A percentile compares a stretch with the other conserved stretches of the same genome.
phyloP scores from a whole-genome alignment of 73 alveolate species.

The Uronychia setigera region DNA sequence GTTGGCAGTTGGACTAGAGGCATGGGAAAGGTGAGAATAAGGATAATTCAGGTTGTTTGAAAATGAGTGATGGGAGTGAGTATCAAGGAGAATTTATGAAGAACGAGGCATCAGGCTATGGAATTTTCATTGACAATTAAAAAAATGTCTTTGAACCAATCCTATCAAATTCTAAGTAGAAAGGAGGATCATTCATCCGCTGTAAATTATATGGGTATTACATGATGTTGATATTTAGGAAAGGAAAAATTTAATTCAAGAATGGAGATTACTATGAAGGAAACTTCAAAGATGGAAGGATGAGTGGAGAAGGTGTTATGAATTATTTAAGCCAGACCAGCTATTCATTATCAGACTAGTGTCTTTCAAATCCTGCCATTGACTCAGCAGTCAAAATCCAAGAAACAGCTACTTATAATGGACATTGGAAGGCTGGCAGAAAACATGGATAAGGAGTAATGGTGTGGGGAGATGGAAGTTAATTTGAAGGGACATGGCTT shows the following conservation, averaged over 20 bases:
- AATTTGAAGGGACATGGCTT: constrained; percentile 41
- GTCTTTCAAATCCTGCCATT: neutral
- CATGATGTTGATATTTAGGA: neutral
- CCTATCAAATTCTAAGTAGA: neutral
- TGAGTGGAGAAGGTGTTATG: neutral
- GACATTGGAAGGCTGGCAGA: constrained; percentile 22
- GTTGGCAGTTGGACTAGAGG: neutral
- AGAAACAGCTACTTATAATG: constrained; percentile 10
- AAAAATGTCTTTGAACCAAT: neutral
- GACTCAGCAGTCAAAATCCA: neutral
- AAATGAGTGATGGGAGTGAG: neutral
- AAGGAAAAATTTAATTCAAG: neutral
- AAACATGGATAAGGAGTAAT: constrained; percentile 48
- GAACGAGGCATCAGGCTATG: neutral
- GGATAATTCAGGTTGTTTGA: neutral
- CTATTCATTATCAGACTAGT: neutral
- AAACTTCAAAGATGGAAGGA: neutral
- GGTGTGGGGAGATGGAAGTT: constrained; percentile 31
- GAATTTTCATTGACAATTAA: neutral
- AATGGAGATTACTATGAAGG: neutral
- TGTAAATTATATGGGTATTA: neutral
- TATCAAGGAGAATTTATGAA: neutral
- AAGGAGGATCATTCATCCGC: neutral
- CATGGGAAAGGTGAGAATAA: neutral
- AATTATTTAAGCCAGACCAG: no score